A percentile compares a stretch with the other conserved stretches of the same genome.
Conservation (phyloP, 1,284 basidiomycete genomes). For the Cryptococcus sp. region DNA sequence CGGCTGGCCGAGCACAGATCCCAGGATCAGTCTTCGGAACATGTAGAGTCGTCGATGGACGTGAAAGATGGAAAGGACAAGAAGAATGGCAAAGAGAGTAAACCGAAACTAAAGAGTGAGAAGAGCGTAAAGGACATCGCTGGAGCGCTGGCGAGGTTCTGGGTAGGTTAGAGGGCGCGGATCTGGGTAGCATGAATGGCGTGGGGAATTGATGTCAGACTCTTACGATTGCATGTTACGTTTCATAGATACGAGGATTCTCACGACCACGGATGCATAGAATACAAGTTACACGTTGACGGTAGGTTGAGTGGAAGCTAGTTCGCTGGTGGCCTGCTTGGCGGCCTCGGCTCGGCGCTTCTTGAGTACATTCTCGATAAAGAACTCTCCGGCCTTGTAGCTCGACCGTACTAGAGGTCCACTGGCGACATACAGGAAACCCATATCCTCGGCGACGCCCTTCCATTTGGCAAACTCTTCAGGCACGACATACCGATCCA, state of each 20-base stretch:
- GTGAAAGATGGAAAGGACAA: constrained; percentile 5
- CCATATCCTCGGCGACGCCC: constrained; percentile 80
- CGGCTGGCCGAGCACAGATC: background rate
- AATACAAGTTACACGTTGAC: background rate
- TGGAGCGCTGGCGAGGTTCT: constrained; percentile 37
- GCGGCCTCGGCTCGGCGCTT: constrained; percentile 42
- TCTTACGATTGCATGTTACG: no score
- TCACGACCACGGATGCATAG: no score
- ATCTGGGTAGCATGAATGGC: background rate
- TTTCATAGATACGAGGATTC: no score
- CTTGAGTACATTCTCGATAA: constrained; percentile 78
- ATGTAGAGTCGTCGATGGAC: background rate
- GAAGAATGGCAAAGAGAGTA: constrained; percentile 8
- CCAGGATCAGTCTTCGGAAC: background rate
- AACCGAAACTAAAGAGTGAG: constrained; percentile 23
- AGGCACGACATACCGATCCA: constrained; percentile 90
- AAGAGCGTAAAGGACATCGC: constrained; percentile 37
- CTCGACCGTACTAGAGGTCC: constrained; percentile 93
- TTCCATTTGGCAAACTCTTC: constrained; percentile 92
- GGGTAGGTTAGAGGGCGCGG: constrained; percentile 30
- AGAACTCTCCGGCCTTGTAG: constrained; percentile 95
- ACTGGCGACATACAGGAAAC: constrained; percentile 95
- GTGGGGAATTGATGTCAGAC: no score
- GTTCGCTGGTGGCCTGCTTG: constrained; percentile 28
- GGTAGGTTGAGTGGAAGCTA: constrained; percentile 12